Percentiles rank a stretch among this genome's conserved stretches.
phyloP scores from a whole-genome alignment of 176 grass and related monocot genomes.

The Metroxylon sagu region DNA sequence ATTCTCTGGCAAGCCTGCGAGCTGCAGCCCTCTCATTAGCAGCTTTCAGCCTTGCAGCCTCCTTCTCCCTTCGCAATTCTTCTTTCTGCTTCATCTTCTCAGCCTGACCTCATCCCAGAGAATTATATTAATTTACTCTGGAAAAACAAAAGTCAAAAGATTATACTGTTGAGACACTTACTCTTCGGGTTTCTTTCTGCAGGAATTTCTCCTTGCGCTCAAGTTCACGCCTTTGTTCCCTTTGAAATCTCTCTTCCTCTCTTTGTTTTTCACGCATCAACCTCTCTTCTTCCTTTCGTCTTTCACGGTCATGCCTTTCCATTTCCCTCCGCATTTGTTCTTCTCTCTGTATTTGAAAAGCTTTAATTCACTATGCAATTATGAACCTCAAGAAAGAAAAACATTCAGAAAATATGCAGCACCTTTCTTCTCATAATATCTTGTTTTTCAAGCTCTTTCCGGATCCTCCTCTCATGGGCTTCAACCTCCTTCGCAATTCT shows the following conservation, averaged over 20 bases:
- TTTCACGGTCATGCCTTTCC: constrained; percentile 80
- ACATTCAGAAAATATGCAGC: constrained; percentile 12
- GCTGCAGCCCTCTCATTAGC: constrained; percentile 88
- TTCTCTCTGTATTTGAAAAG: constrained; percentile 51
- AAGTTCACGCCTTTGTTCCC: constrained; percentile 71
- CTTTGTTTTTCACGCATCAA: constrained; percentile 65
- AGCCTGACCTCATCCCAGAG: constrained; percentile 26
- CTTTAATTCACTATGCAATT: neutral
- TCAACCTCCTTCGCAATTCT: constrained; percentile 92
- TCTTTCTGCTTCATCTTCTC: constrained; percentile 89
- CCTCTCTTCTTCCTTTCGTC: constrained; percentile 88
- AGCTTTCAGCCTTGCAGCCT: constrained; percentile 72
- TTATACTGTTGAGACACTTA: constrained; percentile 26
- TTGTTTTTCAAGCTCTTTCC: constrained; percentile 93
- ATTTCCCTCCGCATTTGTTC: constrained; percentile 83
- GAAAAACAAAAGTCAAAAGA: neutral
- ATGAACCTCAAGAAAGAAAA: neutral
- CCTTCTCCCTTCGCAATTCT: constrained; percentile 80
- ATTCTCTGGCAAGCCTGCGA: constrained; percentile 78
- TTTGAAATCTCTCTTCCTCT: constrained; percentile 80
- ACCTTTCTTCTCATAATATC: constrained; percentile 94
- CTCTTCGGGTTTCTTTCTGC: constrained; percentile 60
- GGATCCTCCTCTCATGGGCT: constrained; percentile 77
- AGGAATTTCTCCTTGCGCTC: constrained; percentile 87
- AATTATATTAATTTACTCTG: neutral